phyloP scores from a whole-genome alignment of 2,329 filamentous ascomycete genomes.

The Phoma herbarum region DNA sequence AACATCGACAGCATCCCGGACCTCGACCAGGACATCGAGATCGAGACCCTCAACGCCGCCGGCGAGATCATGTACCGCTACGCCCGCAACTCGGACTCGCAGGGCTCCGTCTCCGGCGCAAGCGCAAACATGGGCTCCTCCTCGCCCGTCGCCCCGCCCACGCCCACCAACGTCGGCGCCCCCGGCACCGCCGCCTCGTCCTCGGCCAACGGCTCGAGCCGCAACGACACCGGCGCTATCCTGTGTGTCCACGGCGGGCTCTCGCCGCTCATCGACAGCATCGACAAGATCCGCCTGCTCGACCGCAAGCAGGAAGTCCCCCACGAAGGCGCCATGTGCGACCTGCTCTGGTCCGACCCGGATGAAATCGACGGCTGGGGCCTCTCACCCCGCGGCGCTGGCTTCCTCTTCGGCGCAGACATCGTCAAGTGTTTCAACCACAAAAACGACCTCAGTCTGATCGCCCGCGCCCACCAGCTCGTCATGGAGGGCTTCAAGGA shows the following conservation, averaged over 20 bases:
- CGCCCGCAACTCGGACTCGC: constrained; percentile 57
- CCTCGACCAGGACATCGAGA: constrained; percentile 80
- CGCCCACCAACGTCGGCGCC: constrained; percentile 69
- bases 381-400: constrained; percentile 89
- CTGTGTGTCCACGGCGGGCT: constrained; percentile 96
- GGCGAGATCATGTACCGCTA: constrained; percentile 81
- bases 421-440: constrained; percentile 97
- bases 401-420: constrained; percentile 93
- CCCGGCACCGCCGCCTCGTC: constrained; percentile 82
- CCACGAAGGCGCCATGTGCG: constrained; percentile 98
- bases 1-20: constrained; percentile 60
- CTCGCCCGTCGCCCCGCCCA: constrained; percentile 47
- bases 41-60: constrained; percentile 88
- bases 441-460: constrained; percentile 87
- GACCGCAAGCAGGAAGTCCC: constrained; percentile 97
- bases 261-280: constrained; percentile 87
- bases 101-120: constrained; percentile 48
- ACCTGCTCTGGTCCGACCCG: constrained; percentile 96
- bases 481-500: constrained; percentile 99
- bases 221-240: constrained; percentile 71
- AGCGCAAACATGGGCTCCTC: constrained; percentile 48
- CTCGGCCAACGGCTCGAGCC: constrained; percentile 64
- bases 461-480: constrained; percentile 93
- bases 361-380: constrained; percentile 99
- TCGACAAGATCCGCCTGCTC: constrained; percentile 93